Percentiles rank a stretch among this genome's conserved stretches.
Evolutionary conservation across 306 rosid species (phyloP).

Genomic region (Dryas octopetala): DNA sequence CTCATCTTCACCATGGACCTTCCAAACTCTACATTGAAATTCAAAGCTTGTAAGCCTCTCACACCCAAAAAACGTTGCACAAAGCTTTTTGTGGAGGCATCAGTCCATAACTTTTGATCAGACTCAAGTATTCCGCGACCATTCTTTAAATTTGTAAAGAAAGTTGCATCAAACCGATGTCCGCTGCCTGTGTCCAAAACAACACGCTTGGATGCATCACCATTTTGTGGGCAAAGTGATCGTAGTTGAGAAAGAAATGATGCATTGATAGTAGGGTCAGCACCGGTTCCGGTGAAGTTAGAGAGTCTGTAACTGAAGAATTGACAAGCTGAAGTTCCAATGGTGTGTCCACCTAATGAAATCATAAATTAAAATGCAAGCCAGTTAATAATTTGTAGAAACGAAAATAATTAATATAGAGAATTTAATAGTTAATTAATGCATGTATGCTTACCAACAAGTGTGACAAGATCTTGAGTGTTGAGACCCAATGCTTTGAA

Average conservation of each 20-base stretch:
- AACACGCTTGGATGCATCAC: conserved; percentile 37
- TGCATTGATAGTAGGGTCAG: conserved; percentile 51
- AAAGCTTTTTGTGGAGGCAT: conserved; percentile 43
- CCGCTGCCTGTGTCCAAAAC: conserved; percentile 47
- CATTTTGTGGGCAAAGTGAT: conserved; percentile 52
- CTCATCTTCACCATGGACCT: conserved; percentile 69
- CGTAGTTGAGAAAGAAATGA: conserved; percentile 41
- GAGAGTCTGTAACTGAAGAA: conserved; percentile 48
- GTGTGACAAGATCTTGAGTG: conserved; percentile 19
- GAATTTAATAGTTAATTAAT: too few relatives aligned
- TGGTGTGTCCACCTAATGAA: conserved; percentile 59
- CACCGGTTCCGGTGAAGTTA: conserved; percentile 37
- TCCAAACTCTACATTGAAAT: conserved; percentile 52
- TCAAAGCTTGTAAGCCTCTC: conserved; percentile 33
- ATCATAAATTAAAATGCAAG: too few relatives aligned
- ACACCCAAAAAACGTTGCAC: conserved; percentile 44
- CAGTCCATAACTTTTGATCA: conserved; percentile 57
- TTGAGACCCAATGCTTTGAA: conserved; percentile 12
- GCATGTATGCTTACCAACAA: neutral
- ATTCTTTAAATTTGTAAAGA: conserved; percentile 37
- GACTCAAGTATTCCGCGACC: conserved; percentile 58
- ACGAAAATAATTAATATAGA: neutral
- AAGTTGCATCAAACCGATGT: conserved; percentile 39
- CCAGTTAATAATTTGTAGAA: too few relatives aligned
- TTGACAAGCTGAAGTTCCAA: conserved; percentile 55